Evolutionary conservation across 495 filamentous ascomycete genomes (phyloP).

Genomic region (Neurospora sp.): DNA sequence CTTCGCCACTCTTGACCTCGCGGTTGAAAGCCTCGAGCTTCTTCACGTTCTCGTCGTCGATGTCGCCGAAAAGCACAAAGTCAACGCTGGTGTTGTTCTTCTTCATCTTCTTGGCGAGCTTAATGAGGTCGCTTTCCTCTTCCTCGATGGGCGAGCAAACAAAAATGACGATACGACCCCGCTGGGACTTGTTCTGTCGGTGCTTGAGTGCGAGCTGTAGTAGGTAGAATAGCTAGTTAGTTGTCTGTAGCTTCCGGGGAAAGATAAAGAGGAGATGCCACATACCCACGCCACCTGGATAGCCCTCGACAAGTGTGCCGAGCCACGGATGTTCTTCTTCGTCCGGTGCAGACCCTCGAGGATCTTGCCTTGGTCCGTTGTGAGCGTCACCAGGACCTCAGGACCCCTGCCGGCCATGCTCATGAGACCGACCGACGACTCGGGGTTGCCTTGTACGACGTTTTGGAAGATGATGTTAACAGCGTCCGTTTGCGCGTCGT

Average conservation of each 20-base stretch:
- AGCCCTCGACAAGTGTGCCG: constrained; percentile 75
- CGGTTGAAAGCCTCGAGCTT: constrained; percentile 92
- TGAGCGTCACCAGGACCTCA: constrained; percentile 92
- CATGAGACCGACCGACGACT: constrained; percentile 95
- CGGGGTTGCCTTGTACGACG: constrained; percentile 88
- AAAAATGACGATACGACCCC: constrained; percentile 91
- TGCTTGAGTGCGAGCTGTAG: constrained; percentile 90
- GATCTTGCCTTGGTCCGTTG: constrained; percentile 89
- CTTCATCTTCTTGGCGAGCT: constrained; percentile 96
- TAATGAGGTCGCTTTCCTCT: constrained; percentile 76
- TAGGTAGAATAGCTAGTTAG: not conserved
- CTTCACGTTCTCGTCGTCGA: constrained; percentile 73
- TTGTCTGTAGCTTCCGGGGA: not conserved
- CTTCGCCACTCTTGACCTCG: constrained; percentile 72
- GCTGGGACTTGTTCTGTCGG: constrained; percentile 90
- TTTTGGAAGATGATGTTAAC: constrained; percentile 89
- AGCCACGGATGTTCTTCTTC: constrained; percentile 91
- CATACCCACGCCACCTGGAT: constrained; percentile 90
- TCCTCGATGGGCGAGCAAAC: constrained; percentile 87
- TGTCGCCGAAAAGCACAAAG: constrained; percentile 86
- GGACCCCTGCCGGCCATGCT: constrained; percentile 96
- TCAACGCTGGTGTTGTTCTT: constrained; percentile 88
- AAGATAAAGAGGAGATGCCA: constrained; percentile 8
- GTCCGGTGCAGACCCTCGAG: constrained; percentile 87
- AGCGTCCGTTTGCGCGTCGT: constrained; percentile 90